phyloP scores from a whole-genome alignment of 139 green algal species.

The Chlorella vulgaris region DNA sequence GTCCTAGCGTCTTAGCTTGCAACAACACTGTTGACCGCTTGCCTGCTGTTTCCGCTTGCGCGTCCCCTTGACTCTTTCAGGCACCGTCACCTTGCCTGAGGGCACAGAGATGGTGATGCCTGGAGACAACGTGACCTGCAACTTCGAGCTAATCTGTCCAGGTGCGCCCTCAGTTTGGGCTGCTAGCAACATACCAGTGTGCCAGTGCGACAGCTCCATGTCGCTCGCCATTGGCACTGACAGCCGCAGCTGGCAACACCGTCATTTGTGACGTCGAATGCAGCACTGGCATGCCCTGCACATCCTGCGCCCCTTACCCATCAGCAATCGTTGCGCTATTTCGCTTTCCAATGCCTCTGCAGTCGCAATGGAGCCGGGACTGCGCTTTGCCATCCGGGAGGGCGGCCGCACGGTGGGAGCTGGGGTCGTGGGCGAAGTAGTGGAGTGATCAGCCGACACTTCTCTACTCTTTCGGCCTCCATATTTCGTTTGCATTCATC shows the following conservation, averaged over 20 bases:
- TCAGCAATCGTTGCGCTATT: not conserved
- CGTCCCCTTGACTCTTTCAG: conserved; percentile 47
- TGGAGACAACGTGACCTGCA: conserved; percentile 92
- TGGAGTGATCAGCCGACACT: no score
- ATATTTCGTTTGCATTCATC: no score
- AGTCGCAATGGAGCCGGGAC: conserved; percentile 84
- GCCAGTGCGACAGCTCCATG: no score
- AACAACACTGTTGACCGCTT: not conserved
- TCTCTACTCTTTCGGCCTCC: no score
- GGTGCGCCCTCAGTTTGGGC: not conserved
- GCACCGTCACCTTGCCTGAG: conserved; percentile 83
- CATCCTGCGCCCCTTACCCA: not conserved
- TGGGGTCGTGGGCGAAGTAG: conserved; percentile 85
- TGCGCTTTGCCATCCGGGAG: conserved; percentile 97
- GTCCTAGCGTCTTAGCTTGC: not conserved
- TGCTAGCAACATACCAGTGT: no score
- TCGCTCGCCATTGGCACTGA: not conserved
- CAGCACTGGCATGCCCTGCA: no score
- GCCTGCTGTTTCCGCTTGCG: not conserved
- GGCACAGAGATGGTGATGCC: conserved; percentile 98
- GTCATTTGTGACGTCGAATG: no score
- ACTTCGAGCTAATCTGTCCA: conserved; percentile 84
- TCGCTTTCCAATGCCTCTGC: not conserved
- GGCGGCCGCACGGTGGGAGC: conserved; percentile 94
- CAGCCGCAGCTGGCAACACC: no score